Percentiles rank a stretch among this genome's conserved stretches.
These are phyloP conservation scores for Fallopia convolvulus DNA, from an alignment of 148 eudicot genomes.

Conservation along the genomic window DNA sequence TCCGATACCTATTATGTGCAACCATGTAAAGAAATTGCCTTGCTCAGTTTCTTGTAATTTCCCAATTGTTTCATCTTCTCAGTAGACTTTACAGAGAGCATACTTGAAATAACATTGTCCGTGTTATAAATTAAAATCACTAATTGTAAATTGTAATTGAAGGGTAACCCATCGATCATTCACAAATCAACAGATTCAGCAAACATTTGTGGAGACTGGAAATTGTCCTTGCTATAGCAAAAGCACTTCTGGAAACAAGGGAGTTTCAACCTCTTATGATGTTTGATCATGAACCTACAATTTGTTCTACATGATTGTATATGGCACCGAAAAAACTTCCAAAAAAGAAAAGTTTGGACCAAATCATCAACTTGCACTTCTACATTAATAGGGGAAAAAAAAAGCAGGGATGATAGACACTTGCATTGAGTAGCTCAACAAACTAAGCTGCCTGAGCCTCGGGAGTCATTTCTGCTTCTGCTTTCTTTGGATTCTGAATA, in stretches of 20 bases:
- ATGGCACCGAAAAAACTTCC: neutral
- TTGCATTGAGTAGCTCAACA: neutral
- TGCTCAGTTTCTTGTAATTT: too few species aligned
- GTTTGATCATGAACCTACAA: neutral
- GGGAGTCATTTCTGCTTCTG: conserved; percentile 4
- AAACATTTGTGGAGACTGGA: neutral
- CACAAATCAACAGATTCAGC: neutral
- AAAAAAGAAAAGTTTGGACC: neutral
- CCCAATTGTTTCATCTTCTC: too few species aligned
- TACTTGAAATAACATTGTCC: too few species aligned
- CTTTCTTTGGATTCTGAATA: conserved; percentile 38
- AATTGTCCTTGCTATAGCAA: neutral
- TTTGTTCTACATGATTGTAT: neutral
- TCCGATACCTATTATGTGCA: too few species aligned
- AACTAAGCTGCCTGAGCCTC: conserved; percentile 21
- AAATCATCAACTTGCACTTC: neutral
- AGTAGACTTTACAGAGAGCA: too few species aligned
- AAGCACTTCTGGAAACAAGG: neutral
- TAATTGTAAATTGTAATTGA: neutral
- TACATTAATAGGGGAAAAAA: neutral
- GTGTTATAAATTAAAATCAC: too few species aligned
- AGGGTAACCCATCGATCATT: neutral
- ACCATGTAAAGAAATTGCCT: too few species aligned
- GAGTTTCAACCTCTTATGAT: neutral
- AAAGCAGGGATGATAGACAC: too few species aligned